phyloP scores from a whole-genome alignment of 2,329 filamentous ascomycete species.

The Rhynchosporium secalis region DNA sequence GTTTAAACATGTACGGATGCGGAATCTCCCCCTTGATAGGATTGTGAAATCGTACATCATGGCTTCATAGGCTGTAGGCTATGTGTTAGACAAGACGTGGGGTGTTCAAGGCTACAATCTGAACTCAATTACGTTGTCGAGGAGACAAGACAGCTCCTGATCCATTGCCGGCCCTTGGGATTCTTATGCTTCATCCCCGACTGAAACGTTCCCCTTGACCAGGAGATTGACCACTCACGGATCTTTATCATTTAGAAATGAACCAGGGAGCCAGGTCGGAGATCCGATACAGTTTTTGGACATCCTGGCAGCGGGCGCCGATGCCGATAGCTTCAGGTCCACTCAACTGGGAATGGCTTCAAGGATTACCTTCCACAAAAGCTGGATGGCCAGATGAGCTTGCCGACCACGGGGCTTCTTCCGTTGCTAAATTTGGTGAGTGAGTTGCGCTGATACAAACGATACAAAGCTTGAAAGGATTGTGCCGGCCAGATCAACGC shows the following conservation, averaged over 20 bases:
- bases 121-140: too few species aligned
- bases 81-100: too few species aligned
- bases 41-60: too few species aligned
- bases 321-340: constrained; percentile 1
- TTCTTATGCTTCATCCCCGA: neutral
- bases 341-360: too few species aligned
- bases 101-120: too few species aligned
- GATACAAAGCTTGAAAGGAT: too few species aligned
- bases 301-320: constrained; percentile 19
- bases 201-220: constrained; percentile 18
- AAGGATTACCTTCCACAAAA: too few species aligned
- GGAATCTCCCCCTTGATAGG: too few species aligned
- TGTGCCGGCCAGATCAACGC: too few species aligned
- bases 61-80: too few species aligned
- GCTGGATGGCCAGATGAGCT: neutral
- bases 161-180: neutral
- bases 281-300: constrained; percentile 28
- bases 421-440: neutral
- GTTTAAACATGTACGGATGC: too few species aligned
- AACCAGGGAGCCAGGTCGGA: constrained; percentile 18
- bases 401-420: neutral
- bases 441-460: neutral
- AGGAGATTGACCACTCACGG: constrained; percentile 19
- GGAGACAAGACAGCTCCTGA: neutral
- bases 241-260: constrained; percentile 17